Evolutionary conservation across 192 early-diverging fungal species (phyloP), one percentile per base, ranked within the genome.

Genomic region (Gonapodya prolifera): DNA sequence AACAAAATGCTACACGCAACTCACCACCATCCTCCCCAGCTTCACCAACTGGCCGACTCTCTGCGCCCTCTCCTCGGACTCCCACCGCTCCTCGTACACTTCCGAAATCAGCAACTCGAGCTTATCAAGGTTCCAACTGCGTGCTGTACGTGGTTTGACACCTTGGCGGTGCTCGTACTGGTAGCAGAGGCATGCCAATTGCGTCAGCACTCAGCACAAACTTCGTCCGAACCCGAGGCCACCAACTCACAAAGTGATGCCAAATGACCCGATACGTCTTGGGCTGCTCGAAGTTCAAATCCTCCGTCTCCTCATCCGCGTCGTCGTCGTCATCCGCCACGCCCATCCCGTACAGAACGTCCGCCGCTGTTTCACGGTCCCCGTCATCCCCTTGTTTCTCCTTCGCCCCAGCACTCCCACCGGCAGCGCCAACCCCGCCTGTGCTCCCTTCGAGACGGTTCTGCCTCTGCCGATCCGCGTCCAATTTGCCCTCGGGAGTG

Each of bases 91-190:
- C 1, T 87, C 83, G 34, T 85, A 86, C 1, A 86, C 35, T 70
- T 87, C 86, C 18, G 83, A 77, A 33, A 87, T 85, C 17, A 87
- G 77, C 2, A 70, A 76, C 0, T 83, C 18, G 2, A 86, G 13
- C 35, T 85, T 81, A 29, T 69, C 45, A 17, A 84, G 34, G 28
- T 74, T 35, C 34, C 82, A 78, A 1, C 35, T 30, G n/a, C 86
- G 34, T 32, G 73, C 77, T 18, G 76, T 70, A 69, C 73, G 70
- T 29, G 84, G 81, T 75, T 82, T 83, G 34, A 61, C 74, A 0
- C 84, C 86, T 0, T 71, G 61, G 1, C 80, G 34, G 1, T 2
- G 61, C 17, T 85, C 80, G 80, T 87, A 87, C 70, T 80, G 69
- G 77, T 73, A 78, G 80, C 36, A 86, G 81, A 1, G 81, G 75